Evolutionary conservation across 768 basidiomycete genomes (phyloP).

Genomic region (Termitomyces sp.): DNA sequence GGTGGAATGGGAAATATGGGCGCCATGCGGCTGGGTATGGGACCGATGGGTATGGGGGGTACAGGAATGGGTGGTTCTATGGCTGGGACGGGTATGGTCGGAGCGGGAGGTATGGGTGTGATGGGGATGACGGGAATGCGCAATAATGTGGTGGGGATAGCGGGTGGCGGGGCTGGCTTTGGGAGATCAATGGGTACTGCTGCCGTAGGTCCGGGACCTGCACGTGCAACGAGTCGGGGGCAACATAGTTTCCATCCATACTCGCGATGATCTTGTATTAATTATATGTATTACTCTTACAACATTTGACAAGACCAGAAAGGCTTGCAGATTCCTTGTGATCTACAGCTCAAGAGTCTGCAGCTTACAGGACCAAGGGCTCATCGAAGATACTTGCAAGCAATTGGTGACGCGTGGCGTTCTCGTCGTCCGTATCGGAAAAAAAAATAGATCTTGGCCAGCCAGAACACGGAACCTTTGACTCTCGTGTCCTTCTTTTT

Average conservation of each 20-base stretch:
- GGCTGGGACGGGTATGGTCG: constrained; percentile 13
- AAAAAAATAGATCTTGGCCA: no score
- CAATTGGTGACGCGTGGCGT: no score
- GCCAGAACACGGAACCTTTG: no score
- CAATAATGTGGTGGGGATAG: constrained; percentile 19
- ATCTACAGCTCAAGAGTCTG: no score
- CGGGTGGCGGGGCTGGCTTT: constrained; percentile 18
- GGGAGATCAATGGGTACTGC: constrained; percentile 34
- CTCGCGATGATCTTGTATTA: constrained; percentile 31
- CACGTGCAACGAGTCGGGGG: constrained; percentile 47
- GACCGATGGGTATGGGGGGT: constrained; percentile 20
- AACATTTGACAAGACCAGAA: not conserved
- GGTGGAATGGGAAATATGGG: constrained; percentile 23
- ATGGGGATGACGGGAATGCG: constrained; percentile 17
- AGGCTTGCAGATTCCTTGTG: not conserved
- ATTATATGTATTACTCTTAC: not conserved
- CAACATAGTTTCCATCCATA: constrained; percentile 68
- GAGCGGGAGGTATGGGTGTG: constrained; percentile 17
- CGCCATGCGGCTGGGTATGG: constrained; percentile 15
- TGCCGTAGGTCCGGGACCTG: constrained; percentile 28
- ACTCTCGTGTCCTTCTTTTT: no score
- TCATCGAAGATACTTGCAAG: no score
- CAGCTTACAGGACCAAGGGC: no score
- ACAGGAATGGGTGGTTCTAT: constrained; percentile 17
- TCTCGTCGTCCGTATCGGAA: no score